Base-by-base conservation (phyloP, 139 green algal genomes). In the Pseudopediastrum boryanum region DNA sequence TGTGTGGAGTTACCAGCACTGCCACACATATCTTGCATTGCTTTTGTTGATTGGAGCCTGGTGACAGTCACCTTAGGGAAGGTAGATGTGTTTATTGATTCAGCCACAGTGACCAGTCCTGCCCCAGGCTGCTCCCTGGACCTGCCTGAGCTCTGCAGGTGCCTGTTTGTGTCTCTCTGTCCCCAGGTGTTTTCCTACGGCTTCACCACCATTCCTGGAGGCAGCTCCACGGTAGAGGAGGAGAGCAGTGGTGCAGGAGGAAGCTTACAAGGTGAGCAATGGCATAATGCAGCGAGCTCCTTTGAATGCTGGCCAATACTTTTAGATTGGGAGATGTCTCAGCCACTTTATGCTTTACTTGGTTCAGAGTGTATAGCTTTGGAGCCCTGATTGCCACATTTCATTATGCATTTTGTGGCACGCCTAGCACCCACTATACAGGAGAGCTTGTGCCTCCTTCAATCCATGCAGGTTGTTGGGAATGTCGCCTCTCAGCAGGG, bases 101-200 rank as follows among this genome's bases (percentile, higher is more conserved):
- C 12, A 8, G 9, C 33, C 54, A 13, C 54, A 9, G 12, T 27
- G 8, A 27, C 9, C 54, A 13, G 6, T 27, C 8, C 54, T 13
- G 54, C 54, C 35, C n/a, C 54, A 39, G 54, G 62, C 62, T 71
- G 62, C 62, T 71, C 38, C 62, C 33, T 33, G 8, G 1, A 63
- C 54, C 52, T 36, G 21, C 58, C 5, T 66, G 29, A 66, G 9
- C 16, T 79, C 16, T 54, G 39, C 64, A 35, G 35, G 33, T 72
- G 64, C 64, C 52, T 39, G 41, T 33, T 19, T 31, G 61, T n/a
- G 23, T 39, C n/a, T 35, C 54, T 56, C 25, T 33, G 19, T 31
- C 50, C 19, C n/a, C 59, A 86, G 66, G 91, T 96, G 8, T 96
- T 85, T 85, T 79, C 83, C n/a, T 95, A 93, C 50, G 91, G 91